A percentile compares a stretch with the other conserved stretches of the same genome.
These are phyloP conservation scores for Pseudocohnilembus persalinus DNA, from an alignment of 169 alveolate species.

Conservation along the genomic window DNA sequence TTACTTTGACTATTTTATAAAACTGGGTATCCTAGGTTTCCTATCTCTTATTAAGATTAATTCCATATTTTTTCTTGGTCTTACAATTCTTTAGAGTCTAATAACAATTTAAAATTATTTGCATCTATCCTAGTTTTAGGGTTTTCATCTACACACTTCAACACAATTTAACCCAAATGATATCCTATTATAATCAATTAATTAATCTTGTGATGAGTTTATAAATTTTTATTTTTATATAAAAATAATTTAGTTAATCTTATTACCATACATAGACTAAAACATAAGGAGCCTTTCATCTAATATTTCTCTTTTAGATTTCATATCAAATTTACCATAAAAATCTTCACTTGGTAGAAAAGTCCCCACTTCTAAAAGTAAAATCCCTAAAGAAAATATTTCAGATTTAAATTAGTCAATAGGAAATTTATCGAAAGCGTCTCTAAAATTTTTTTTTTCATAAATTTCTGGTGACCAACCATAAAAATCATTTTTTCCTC, in stretches of 20 bases:
- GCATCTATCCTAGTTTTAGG: slow-evolving; percentile 1
- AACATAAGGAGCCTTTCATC: neutral
- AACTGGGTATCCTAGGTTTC: too few relatives aligned
- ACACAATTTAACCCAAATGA: slow-evolving; percentile 7
- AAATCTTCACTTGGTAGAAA: neutral
- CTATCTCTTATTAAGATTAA: too few relatives aligned
- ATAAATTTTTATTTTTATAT: too few relatives aligned
- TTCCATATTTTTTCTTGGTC: slow-evolving; percentile 10
- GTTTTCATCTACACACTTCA: neutral
- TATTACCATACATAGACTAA: neutral
- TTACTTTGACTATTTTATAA: too few relatives aligned
- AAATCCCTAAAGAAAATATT: slow-evolving; percentile 19
- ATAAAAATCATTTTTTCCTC: slow-evolving; percentile 4
- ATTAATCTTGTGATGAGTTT: neutral
- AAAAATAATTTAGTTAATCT: neutral
- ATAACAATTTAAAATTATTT: slow-evolving; percentile 1
- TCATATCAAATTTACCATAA: slow-evolving; percentile 26
- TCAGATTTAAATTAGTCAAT: slow-evolving; percentile 8
- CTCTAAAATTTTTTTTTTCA: slow-evolving; percentile 4
- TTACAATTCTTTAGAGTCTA: slow-evolving; percentile 5
- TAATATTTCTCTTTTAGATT: neutral
- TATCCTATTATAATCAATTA: neutral
- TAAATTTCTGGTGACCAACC: slow-evolving; percentile 17
- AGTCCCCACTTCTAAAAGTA: slow-evolving; percentile 16
- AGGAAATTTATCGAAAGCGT: slow-evolving; percentile 4